Conservation (phyloP, 2,329 filamentous ascomycete species). For the Arthrobotrys iridis region DNA sequence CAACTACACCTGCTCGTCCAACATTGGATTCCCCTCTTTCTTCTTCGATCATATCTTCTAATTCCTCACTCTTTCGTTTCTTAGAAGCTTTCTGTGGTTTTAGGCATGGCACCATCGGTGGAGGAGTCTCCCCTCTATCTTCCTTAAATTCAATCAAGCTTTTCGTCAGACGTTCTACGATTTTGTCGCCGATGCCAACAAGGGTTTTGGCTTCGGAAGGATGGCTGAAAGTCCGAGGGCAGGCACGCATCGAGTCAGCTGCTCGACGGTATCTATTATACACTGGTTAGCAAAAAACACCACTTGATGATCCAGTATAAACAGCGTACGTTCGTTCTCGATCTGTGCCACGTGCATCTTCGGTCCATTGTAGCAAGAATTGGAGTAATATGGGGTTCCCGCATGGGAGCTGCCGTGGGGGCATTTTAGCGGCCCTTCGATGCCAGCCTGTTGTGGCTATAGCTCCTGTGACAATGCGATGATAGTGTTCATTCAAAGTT, state of each 20-base stretch:
- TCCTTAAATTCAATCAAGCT: conserved; percentile 57
- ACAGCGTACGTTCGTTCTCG: conserved; percentile 33
- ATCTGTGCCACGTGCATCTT: conserved; percentile 68
- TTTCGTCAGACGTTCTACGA: conserved; percentile 75
- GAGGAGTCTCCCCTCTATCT: conserved; percentile 53
- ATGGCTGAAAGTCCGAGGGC: conserved; percentile 75
- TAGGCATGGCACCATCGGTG: conserved; percentile 47
- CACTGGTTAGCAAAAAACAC: neutral
- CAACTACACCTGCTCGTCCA: neutral
- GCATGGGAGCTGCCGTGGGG: conserved; percentile 60
- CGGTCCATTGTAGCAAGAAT: conserved; percentile 82
- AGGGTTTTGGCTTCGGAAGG: conserved; percentile 77
- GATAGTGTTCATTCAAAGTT: neutral
- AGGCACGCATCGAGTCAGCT: conserved; percentile 79
- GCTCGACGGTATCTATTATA: conserved; percentile 74
- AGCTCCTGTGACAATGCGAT: neutral
- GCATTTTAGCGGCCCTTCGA: neutral
- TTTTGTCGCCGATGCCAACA: conserved; percentile 77
- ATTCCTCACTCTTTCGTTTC: conserved; percentile 21
- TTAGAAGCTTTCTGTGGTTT: conserved; percentile 8
- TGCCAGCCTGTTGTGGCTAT: neutral
- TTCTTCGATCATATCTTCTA: neutral
- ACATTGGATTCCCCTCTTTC: neutral
- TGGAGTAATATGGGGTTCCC: conserved; percentile 76
- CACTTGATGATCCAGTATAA: neutral